Conservation (phyloP, 2,329 filamentous ascomycete species). For the Chaetothyriales sp. region DNA sequence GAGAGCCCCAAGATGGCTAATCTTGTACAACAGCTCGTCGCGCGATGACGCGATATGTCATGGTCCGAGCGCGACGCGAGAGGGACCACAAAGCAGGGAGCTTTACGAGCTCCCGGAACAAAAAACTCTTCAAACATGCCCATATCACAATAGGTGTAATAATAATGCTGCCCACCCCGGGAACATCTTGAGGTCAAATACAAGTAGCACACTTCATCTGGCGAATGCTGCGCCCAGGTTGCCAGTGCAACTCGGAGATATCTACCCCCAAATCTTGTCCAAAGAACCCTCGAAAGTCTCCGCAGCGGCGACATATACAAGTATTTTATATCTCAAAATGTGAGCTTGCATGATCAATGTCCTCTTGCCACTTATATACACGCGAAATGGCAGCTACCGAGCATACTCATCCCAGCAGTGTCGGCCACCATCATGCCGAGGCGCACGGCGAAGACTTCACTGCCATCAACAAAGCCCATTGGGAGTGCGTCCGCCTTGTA, state of each 20-base stretch:
- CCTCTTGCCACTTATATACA: not conserved
- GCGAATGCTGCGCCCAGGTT: not conserved
- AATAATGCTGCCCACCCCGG: not conserved
- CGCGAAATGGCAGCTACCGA: not conserved
- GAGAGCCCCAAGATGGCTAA: not conserved
- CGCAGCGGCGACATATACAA: not conserved
- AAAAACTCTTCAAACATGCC: too few relatives aligned
- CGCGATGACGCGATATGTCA: not conserved
- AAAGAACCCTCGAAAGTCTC: not conserved
- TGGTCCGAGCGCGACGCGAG: not conserved
- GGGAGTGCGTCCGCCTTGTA: constrained; percentile 10
- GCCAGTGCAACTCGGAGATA: not conserved
- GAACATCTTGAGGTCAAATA: not conserved
- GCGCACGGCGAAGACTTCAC: constrained; percentile 4
- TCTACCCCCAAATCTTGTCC: not conserved
- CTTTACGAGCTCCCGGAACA: too few relatives aligned
- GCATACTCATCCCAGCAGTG: not conserved
- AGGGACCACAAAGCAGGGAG: too few relatives aligned
- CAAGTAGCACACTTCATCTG: not conserved
- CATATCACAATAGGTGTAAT: not conserved
- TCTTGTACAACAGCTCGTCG: too few relatives aligned
- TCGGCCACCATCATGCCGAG: too few relatives aligned
- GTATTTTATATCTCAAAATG: not conserved
- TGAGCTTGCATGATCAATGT: not conserved
- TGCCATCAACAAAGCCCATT: constrained; percentile 13